These are phyloP conservation scores for Leishmania guyanensis DNA, from an alignment of 208 protist genomes.

Conservation along the genomic window DNA sequence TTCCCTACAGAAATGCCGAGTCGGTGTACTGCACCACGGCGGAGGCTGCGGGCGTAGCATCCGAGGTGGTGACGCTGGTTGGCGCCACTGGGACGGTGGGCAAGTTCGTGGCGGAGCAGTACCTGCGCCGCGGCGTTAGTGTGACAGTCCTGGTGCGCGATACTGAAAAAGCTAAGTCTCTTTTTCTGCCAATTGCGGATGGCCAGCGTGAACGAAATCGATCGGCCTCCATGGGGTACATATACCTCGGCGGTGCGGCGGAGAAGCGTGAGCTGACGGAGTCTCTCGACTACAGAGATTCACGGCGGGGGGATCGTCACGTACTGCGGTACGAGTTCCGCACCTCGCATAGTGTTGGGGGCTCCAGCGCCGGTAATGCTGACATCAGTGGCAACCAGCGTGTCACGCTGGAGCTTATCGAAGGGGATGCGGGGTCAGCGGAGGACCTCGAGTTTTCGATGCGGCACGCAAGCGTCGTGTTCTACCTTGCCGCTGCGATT, in stretches of 20 bases:
- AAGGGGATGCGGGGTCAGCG: slow-evolving; percentile 40
- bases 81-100: slow-evolving; percentile 53
- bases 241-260: slow-evolving; percentile 23
- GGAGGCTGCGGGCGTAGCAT: not conserved
- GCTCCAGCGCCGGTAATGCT: not conserved
- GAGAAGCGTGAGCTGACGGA: slow-evolving; percentile 20
- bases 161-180: slow-evolving; percentile 44
- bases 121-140: slow-evolving; percentile 60
- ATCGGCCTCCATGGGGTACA: slow-evolving; percentile 29
- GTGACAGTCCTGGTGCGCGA: slow-evolving; percentile 61
- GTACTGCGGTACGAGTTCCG: slow-evolving; percentile 47
- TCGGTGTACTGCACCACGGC: slow-evolving; percentile 6
- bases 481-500: slow-evolving; percentile 49
- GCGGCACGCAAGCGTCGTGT: slow-evolving; percentile 54
- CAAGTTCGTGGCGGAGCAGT: slow-evolving; percentile 73
- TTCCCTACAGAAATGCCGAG: slow-evolving; percentile 42
- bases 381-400: slow-evolving; percentile 3
- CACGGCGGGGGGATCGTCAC: slow-evolving; percentile 16
- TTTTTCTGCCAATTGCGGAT: slow-evolving; percentile 52
- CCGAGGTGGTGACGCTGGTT: slow-evolving; percentile 48
- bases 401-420: slow-evolving; percentile 53
- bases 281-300: slow-evolving; percentile 25
- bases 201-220: slow-evolving; percentile 32
- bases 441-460: slow-evolving; percentile 56
- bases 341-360: not conserved